Base-by-base conservation (phyloP, 306 rosid species). In the Spatholobus suberectus region DNA sequence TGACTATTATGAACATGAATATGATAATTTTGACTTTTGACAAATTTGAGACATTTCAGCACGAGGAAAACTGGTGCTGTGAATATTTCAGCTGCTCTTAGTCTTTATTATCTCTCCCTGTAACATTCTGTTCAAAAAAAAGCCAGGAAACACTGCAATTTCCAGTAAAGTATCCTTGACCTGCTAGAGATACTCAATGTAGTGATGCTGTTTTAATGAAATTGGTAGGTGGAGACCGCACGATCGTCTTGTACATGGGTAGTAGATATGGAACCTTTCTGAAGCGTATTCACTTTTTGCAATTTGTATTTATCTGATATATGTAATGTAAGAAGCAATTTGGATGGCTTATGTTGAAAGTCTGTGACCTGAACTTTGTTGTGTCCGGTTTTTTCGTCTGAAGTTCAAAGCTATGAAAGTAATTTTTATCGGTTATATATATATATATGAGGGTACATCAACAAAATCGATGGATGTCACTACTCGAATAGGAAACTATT, bases 1-100 rank as follows among this genome's bases (percentile, higher is more conserved):
- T 54, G 85, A 86, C 17, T 78, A 62, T 79, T 82, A 79, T 59
- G 90, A 85, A 0, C 51, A 32, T 35, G 77, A 59, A 0, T 47
- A 49, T 35, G 77, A 70, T 4, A 20, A 13, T 29, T 46, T 21
- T 49, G 65, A 34, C 35, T 67, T 12, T 67, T 73, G 41, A 26
- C 14, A 26, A 35, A 58, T 57, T 24, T 77, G 35, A 73, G 52
- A 51, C 54, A 63, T 21, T 35, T 72, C 67, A 74, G 71, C 54
- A 17, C 37, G 8, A 27, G 38, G 44, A 65, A 54, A 38, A 41
- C 3, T 40, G 67, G 69, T 76, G 83, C 17, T 27, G 57, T 43
- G 67, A 62, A 77, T 43, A 65, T 51, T 40, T 65, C 57, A 23
- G 69, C n/a, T n/a, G n/a, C n/a, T n/a, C n/a, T 61, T 17, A 10